phyloP scores from a whole-genome alignment of 257 asterid species.

The Capsicum baccatum region DNA sequence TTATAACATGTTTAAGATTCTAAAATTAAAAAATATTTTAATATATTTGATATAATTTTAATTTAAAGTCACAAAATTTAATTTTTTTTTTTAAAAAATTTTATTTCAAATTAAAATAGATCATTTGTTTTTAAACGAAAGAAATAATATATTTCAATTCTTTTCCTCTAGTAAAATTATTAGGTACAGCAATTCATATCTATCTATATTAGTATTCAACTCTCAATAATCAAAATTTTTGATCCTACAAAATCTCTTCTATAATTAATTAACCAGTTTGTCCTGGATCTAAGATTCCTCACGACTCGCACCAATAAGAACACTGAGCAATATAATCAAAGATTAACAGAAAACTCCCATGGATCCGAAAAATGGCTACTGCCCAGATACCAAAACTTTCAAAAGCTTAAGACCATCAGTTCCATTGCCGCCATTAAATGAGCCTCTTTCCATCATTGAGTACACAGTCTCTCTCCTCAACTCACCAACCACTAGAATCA shows the following conservation, averaged over 20 bases:
- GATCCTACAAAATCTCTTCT: neutral
- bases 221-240: neutral
- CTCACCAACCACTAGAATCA: slow-evolving; percentile 49
- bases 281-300: too few species aligned
- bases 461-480: slow-evolving; percentile 66
- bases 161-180: neutral
- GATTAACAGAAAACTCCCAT: neutral
- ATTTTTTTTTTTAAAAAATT: too few species aligned
- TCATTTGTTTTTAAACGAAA: too few species aligned
- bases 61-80: too few species aligned
- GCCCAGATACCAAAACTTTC: slow-evolving; percentile 52
- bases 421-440: slow-evolving; percentile 57
- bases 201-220: neutral
- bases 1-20: too few species aligned
- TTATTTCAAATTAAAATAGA: too few species aligned
- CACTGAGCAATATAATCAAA: too few species aligned
- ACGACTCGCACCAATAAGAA: too few species aligned
- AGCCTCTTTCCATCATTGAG: slow-evolving; percentile 60
- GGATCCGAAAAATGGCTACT: slow-evolving; percentile 63
- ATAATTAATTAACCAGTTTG: too few species aligned
- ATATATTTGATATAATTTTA: too few species aligned
- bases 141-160: neutral
- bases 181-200: neutral
- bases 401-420: slow-evolving; percentile 67
- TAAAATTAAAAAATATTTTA: too few species aligned